Evolutionary conservation across 2,329 filamentous ascomycete genomes (phyloP).

Genomic region (Meredithiella fracta): DNA sequence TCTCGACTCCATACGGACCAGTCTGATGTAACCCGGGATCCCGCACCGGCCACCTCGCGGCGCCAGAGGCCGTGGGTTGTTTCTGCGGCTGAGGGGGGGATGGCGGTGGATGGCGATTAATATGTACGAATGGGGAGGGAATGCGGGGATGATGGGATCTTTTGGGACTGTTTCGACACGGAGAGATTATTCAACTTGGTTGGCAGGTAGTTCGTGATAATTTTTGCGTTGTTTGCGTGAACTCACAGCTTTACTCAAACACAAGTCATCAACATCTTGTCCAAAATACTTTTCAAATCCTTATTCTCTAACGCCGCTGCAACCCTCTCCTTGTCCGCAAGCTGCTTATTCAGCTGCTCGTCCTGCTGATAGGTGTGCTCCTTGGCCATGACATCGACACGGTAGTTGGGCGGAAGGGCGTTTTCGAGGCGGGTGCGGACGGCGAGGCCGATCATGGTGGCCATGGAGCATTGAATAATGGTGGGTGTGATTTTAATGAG

Average conservation of each 20-base stretch:
- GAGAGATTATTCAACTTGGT: not conserved
- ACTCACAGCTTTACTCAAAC: slow-evolving; percentile 16
- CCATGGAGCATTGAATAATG: slow-evolving; percentile 89
- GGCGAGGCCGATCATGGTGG: slow-evolving; percentile 87
- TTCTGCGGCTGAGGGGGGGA: not conserved
- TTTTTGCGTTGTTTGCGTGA: not conserved
- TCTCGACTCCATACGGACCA: no score
- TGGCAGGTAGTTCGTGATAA: not conserved
- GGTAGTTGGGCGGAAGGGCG: slow-evolving; percentile 76
- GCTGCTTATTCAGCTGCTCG: slow-evolving; percentile 91
- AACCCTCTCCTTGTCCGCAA: slow-evolving; percentile 91
- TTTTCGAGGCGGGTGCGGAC: slow-evolving; percentile 85
- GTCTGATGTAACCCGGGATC: no score
- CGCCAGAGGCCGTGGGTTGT: not conserved
- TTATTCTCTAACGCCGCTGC: slow-evolving; percentile 90
- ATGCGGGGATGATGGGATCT: not conserved
- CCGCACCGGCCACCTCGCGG: not conserved
- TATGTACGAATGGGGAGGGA: not conserved
- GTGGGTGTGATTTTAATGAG: slow-evolving; percentile 86
- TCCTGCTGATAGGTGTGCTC: slow-evolving; percentile 90
- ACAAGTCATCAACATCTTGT: slow-evolving; percentile 87
- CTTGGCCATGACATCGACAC: slow-evolving; percentile 85
- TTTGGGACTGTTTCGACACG: not conserved
- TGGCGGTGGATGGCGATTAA: not conserved
- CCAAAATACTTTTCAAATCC: slow-evolving; percentile 69